Percentiles rank a stretch among this genome's conserved stretches.
phyloP scores from a whole-genome alignment of 352 stramenopile species.

The Pythium aphanidermatum region DNA sequence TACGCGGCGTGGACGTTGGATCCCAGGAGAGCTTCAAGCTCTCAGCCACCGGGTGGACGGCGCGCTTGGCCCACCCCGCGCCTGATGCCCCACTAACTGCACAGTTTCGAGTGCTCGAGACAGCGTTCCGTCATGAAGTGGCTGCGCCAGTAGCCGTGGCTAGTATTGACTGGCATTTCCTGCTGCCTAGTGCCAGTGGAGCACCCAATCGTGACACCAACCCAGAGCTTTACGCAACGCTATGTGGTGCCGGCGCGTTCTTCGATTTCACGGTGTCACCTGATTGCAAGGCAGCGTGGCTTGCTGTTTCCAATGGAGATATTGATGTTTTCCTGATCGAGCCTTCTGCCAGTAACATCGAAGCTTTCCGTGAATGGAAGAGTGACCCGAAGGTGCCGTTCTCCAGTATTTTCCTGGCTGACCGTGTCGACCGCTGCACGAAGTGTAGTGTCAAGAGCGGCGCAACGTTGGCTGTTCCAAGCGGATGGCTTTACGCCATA shows the following conservation, averaged over 20 bases:
- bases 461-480: constrained; percentile 49
- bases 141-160: constrained; percentile 37
- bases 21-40: constrained; percentile 33
- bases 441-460: constrained; percentile 48
- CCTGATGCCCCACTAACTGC: constrained; percentile 37
- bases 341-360: constrained; percentile 35
- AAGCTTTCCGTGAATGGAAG: constrained; percentile 57
- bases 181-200: constrained; percentile 17
- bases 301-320: constrained; percentile 56
- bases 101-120: constrained; percentile 45
- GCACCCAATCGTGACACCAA: constrained; percentile 20
- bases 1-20: constrained; percentile 32
- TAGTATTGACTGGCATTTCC: constrained; percentile 47
- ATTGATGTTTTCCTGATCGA: constrained; percentile 65
- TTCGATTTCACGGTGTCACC: constrained; percentile 59
- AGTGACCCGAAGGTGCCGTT: constrained; percentile 22
- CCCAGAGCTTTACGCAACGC: constrained; percentile 47
- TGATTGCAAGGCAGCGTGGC: constrained; percentile 49
- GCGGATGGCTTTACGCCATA: constrained; percentile 68
- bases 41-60: constrained; percentile 24
- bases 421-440: constrained; percentile 69
- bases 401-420: constrained; percentile 47
- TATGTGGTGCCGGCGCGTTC: constrained; percentile 50
- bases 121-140: constrained; percentile 31
- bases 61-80: constrained; percentile 17